Evolutionary conservation across 148 eudicot species (phyloP), one percentile per base, ranked within the genome.

Genomic region (Pharnaceum exiguum): DNA sequence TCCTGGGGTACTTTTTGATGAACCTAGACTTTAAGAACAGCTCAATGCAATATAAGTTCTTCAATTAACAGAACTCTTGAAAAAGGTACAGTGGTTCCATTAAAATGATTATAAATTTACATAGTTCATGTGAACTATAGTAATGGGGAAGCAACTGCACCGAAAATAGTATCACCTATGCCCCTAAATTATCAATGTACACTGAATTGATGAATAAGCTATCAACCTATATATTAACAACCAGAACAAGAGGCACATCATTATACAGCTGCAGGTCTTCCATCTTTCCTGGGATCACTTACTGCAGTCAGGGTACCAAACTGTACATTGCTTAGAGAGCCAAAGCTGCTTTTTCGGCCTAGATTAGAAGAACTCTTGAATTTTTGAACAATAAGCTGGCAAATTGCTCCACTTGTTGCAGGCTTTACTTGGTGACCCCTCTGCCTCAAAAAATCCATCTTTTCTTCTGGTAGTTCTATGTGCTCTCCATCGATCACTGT

Each of bases 401-500:
- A 71, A 23, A 88, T 76, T 25, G 96, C 86, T 50, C 82, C 85
- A 16, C 77, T 71, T 17, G 56, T 44, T 13, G 47, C 68, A 53
- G 86, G 63, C 62, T 74, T 32, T 48, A 88, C 68, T 23, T 76
- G 40, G 47, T 93, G 98, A 42, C 96, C 90, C 57, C 79, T 85
- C 45, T 83, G 74, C 68, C 75, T 74, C 70, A 93, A 73, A 74
- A 88, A 88, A 5, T 32, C 59, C 62, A 57, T 74, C 26, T 39
- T 62, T 42, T 71, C 77, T 17, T 68, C 51, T 0, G 84, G 51
- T n/a, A 93, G 83, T 68, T 85, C 95, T 5, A 93, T 83, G 63
- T 88, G 96, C 27, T 88, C 82, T 4, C 96, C 96, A 9, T 85
- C 90, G 3, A 88, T 65, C 30, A 82, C 86, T 10, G 98, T 93